These are phyloP conservation scores for Termitomyces sp. DNA, from an alignment of 768 basidiomycete genomes.

Conservation along the genomic window DNA sequence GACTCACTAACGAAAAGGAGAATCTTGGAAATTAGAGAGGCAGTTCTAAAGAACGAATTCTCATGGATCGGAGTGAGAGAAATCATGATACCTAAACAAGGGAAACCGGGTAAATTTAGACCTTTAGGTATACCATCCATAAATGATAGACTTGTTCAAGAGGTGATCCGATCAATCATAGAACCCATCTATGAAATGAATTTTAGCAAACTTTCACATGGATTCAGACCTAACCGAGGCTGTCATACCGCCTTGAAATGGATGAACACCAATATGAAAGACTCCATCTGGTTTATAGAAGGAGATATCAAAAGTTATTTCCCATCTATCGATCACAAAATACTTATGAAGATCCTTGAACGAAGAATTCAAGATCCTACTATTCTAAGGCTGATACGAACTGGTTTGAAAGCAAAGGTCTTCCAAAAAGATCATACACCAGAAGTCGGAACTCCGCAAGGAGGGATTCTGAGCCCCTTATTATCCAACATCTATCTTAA, in stretches of 20 bases:
- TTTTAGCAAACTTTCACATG: background rate
- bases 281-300: background rate
- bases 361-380: background rate
- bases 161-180: background rate
- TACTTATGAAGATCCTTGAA: background rate
- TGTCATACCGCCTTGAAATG: background rate
- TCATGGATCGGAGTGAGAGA: too few relatives aligned
- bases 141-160: background rate
- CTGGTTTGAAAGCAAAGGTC: background rate
- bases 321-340: background rate
- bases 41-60: too few relatives aligned
- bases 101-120: too few relatives aligned
- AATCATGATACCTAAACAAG: too few relatives aligned
- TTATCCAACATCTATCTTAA: background rate
- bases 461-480: background rate
- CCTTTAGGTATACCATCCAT: too few relatives aligned
- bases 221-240: background rate
- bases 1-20: background rate
- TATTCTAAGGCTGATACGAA: background rate
- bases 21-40: background rate
- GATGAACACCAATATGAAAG: background rate
- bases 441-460: background rate
- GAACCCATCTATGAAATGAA: background rate
- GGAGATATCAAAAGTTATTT: background rate
- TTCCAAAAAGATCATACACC: background rate